phyloP scores from a whole-genome alignment of 345 rosid species.

The Hypericum androsaemum region DNA sequence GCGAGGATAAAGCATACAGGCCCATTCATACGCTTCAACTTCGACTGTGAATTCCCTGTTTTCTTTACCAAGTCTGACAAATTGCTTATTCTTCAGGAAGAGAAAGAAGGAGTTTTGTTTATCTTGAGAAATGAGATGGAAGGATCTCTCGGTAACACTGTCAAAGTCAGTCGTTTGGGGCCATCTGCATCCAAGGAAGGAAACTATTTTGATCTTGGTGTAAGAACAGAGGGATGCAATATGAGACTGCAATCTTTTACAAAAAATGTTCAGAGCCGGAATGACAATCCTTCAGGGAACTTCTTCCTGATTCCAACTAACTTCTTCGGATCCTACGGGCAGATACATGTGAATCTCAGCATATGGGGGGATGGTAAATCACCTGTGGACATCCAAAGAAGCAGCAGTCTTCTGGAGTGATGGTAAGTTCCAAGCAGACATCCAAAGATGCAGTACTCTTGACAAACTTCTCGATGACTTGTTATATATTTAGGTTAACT shows the following conservation, averaged over 20 bases:
- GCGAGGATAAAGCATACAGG: slow-evolving; percentile 28
- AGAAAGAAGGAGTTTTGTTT: slow-evolving; percentile 37
- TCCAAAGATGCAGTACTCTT: too few relatives aligned
- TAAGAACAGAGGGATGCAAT: slow-evolving; percentile 18
- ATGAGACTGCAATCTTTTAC: slow-evolving; percentile 30
- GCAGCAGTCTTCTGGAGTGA: slow-evolving; percentile 4
- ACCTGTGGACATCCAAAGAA: not conserved
- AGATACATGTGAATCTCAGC: slow-evolving; percentile 30
- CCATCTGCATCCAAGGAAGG: slow-evolving; percentile 19
- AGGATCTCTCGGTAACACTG: slow-evolving; percentile 17
- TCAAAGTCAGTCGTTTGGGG: slow-evolving; percentile 24
- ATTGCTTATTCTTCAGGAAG: slow-evolving; percentile 37
- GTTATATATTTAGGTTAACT: too few relatives aligned
- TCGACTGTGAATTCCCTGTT: slow-evolving; percentile 22
- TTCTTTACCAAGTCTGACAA: slow-evolving; percentile 18
- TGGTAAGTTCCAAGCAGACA: too few relatives aligned
- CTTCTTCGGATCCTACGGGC: slow-evolving; percentile 25
- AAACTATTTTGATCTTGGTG: slow-evolving; percentile 21
- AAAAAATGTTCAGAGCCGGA: slow-evolving; percentile 17
- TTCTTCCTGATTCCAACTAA: slow-evolving; percentile 24
- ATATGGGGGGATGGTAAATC: slow-evolving; percentile 21
- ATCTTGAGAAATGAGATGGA: slow-evolving; percentile 23
- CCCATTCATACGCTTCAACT: slow-evolving; percentile 23
- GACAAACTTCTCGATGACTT: too few relatives aligned
- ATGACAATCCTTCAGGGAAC: slow-evolving; percentile 15